These are phyloP conservation scores for Plasmopara viticola DNA, from an alignment of 352 stramenopile genomes.

Conservation along the genomic window DNA sequence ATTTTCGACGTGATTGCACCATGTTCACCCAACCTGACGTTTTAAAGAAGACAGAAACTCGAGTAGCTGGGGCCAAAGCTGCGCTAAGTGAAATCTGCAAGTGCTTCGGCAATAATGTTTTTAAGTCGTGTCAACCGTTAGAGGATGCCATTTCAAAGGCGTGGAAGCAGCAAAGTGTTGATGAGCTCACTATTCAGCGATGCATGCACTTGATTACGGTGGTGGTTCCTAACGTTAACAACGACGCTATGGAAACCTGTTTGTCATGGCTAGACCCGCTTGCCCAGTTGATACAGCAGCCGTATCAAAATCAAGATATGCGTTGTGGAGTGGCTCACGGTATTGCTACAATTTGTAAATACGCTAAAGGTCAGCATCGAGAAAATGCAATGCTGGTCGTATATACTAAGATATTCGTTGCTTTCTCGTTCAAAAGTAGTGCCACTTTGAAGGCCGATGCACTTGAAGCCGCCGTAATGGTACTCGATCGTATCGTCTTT, in stretches of 20 bases:
- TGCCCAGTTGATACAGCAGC: constrained; percentile 20
- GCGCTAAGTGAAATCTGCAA: constrained; percentile 40
- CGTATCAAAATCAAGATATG: constrained; percentile 22
- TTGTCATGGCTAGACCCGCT: constrained; percentile 44
- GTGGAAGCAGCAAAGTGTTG: constrained; percentile 20
- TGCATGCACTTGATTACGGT: constrained; percentile 44
- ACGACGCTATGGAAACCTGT: constrained; percentile 20
- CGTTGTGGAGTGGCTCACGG: constrained; percentile 31
- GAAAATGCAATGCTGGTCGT: constrained; percentile 43
- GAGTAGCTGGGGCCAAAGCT: constrained; percentile 38
- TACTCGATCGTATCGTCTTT: constrained; percentile 47
- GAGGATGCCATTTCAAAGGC: constrained; percentile 29
- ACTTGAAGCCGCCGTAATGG: constrained; percentile 43
- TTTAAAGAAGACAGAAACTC: constrained; percentile 28
- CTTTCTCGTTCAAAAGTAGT: constrained; percentile 13
- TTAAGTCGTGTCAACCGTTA: constrained; percentile 30
- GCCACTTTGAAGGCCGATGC: constrained; percentile 7
- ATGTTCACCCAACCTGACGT: constrained; percentile 14
- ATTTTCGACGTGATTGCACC: constrained; percentile 1
- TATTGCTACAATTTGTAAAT: constrained; percentile 42
- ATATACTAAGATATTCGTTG: constrained; percentile 43
- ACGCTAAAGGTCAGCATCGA: constrained; percentile 19
- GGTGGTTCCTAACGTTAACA: constrained; percentile 29
- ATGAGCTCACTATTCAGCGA: constrained; percentile 39
- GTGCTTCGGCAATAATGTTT: constrained; percentile 22